A percentile compares a stretch with the other conserved stretches of the same genome.
These are phyloP conservation scores for Medakamo hakoo DNA, from an alignment of 139 green algal species.

Conservation along the genomic window DNA sequence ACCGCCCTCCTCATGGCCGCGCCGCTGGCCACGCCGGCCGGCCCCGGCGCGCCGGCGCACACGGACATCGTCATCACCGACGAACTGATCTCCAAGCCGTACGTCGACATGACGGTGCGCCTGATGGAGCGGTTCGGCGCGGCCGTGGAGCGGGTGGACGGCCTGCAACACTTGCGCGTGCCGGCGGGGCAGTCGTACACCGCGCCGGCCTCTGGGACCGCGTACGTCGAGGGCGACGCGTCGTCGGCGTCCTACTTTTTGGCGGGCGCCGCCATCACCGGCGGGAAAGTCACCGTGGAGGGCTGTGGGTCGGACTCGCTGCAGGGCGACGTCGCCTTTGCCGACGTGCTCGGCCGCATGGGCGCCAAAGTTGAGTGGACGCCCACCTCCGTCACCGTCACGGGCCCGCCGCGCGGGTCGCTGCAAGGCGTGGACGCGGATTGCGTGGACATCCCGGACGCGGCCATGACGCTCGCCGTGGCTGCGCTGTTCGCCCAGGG, in stretches of 20 bases:
- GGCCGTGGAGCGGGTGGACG: conserved; percentile 53
- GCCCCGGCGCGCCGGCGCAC: background rate
- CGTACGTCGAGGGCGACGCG: conserved; percentile 94
- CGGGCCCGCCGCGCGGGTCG: conserved; percentile 29
- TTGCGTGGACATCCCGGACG: conserved; percentile 98
- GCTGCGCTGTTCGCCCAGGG: conserved; percentile 85
- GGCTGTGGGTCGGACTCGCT: conserved; percentile 85
- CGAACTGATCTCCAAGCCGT: conserved; percentile 85
- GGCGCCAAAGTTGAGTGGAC: conserved; percentile 80
- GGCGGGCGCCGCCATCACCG: conserved; percentile 83
- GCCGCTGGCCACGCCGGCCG: conserved; percentile 55
- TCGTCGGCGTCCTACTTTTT: conserved; percentile 93
- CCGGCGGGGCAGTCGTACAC: conserved; percentile 62
- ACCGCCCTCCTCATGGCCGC: conserved; percentile 94
- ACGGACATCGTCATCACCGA: conserved; percentile 76
- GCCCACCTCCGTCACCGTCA: conserved; percentile 85
- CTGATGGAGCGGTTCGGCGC: conserved; percentile 92
- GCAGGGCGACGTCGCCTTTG: conserved; percentile 85
- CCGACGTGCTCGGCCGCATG: conserved; percentile 92
- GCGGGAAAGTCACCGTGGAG: conserved; percentile 73
- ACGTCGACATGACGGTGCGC: conserved; percentile 97
- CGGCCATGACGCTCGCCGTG: conserved; percentile 96
- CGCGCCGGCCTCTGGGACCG: conserved; percentile 66
- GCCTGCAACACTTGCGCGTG: conserved; percentile 61
- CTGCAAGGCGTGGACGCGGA: conserved; percentile 88